phyloP scores from a whole-genome alignment of 176 grass and related monocot species.

The Elaeis guineensis region DNA sequence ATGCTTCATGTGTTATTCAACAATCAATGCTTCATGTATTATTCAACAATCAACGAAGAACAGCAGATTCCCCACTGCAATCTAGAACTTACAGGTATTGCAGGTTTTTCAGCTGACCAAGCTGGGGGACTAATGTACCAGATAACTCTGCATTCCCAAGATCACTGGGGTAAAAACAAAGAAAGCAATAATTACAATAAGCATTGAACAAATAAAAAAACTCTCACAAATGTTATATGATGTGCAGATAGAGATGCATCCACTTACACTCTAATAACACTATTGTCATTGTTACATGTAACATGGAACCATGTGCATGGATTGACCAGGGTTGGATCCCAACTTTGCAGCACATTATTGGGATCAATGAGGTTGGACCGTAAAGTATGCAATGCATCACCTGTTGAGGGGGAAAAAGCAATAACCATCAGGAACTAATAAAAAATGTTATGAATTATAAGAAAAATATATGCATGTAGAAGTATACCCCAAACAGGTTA shows the following conservation, averaged over 20 bases:
- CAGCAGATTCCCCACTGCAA: conserved; percentile 4
- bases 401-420: conserved; percentile 34
- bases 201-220: background rate
- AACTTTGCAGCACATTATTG: conserved; percentile 97
- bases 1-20: too few species aligned
- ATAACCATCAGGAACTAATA: conserved; percentile 10
- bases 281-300: conserved; percentile 97
- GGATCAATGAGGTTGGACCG: conserved; percentile 77
- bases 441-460: conserved; percentile 3
- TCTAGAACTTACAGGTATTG: conserved; percentile 80
- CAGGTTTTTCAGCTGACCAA: conserved; percentile 93
- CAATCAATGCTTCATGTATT: too few species aligned
- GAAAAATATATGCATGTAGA: too few species aligned
- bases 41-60: conserved; percentile 11
- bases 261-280: conserved; percentile 95
- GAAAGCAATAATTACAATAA: conserved; percentile 8
- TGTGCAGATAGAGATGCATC: conserved; percentile 14
- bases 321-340: conserved; percentile 93
- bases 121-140: conserved; percentile 75
- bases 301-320: conserved; percentile 98
- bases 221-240: too few species aligned
- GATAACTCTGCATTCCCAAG: conserved; percentile 91
- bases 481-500: too few species aligned
- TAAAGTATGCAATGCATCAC: conserved; percentile 89
- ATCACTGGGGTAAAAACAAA: conserved; percentile 43